These are phyloP conservation scores for Myxozyma lipomycoides DNA, from an alignment of 805 yeast species.

Conservation along the genomic window DNA sequence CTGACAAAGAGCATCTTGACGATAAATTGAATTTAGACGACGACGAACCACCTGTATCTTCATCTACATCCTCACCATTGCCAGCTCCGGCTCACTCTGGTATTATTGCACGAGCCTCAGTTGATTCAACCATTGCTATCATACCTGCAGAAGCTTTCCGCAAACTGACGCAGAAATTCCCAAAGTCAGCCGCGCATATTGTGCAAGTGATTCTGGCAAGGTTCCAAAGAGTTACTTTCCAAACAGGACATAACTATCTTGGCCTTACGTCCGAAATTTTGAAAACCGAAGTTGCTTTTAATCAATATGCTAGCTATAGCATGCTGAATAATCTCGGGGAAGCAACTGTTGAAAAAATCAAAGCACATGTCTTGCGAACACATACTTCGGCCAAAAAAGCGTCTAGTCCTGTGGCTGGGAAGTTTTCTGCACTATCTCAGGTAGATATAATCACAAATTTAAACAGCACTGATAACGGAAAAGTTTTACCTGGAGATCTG, in stretches of 20 bases:
- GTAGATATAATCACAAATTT: not conserved
- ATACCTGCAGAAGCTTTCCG: constrained; percentile 83
- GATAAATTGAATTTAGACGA: not conserved
- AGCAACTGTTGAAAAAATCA: constrained; percentile 48
- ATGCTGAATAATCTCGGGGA: constrained; percentile 66
- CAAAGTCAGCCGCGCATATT: constrained; percentile 87
- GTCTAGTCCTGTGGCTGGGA: no score
- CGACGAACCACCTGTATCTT: not conserved
- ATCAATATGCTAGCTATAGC: constrained; percentile 45
- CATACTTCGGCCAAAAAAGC: no score
- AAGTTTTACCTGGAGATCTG: not conserved
- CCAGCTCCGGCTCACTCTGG: constrained; percentile 32
- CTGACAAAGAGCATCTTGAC: no score
- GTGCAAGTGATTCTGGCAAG: constrained; percentile 88
- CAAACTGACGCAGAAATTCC: constrained; percentile 66
- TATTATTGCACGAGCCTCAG: constrained; percentile 70
- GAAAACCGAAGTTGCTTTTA: constrained; percentile 62
- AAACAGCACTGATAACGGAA: not conserved
- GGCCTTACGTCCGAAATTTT: constrained; percentile 80
- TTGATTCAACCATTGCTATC: constrained; percentile 80
- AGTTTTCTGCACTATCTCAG: not conserved
- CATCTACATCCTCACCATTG: constrained; percentile 1
- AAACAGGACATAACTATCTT: constrained; percentile 80
- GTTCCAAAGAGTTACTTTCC: constrained; percentile 84
- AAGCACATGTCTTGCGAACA: no score